Evolutionary conservation across 2,329 filamentous ascomycete genomes (phyloP).

Genomic region (Neofusicoccum kwambonambiense): DNA sequence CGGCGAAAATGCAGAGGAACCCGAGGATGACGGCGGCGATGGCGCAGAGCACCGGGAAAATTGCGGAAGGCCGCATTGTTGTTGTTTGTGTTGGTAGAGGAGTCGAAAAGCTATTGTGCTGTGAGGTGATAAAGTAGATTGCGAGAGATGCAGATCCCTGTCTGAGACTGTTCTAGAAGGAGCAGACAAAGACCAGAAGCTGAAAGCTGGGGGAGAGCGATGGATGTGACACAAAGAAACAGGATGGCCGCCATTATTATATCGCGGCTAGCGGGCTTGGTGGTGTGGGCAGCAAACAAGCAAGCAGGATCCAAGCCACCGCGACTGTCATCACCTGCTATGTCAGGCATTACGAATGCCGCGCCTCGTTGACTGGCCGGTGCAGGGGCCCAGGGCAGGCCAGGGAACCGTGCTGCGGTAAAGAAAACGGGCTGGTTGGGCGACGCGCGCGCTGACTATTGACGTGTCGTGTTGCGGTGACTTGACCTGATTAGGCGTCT

Average conservation of each 20-base stretch:
- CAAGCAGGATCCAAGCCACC: conserved; percentile 9
- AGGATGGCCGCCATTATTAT: conserved; percentile 3
- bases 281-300: not conserved
- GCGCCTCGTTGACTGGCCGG: conserved; percentile 4
- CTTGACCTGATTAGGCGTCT: not conserved
- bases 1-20: conserved; percentile 62
- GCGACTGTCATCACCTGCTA: not conserved
- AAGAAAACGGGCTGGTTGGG: conserved; percentile 7
- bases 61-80: conserved; percentile 46
- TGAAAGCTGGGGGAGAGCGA: not conserved
- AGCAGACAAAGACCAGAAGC: not conserved
- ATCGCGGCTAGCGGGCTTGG: not conserved
- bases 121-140: not conserved
- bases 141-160: not conserved
- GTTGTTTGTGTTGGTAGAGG: conserved; percentile 16
- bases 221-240: conserved; percentile 6
- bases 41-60: conserved; percentile 53
- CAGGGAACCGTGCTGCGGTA: not conserved
- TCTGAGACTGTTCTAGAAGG: not conserved
- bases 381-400: not conserved
- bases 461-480: conserved; percentile 4
- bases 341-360: conserved; percentile 17
- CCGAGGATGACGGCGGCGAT: conserved; percentile 57
- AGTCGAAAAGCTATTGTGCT: conserved; percentile 32
- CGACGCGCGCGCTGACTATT: conserved; percentile 7